Percentiles rank a stretch among this genome's conserved stretches.
Evolutionary conservation across 139 green algal species (phyloP).

Genomic region (Coccomyxa sp.): DNA sequence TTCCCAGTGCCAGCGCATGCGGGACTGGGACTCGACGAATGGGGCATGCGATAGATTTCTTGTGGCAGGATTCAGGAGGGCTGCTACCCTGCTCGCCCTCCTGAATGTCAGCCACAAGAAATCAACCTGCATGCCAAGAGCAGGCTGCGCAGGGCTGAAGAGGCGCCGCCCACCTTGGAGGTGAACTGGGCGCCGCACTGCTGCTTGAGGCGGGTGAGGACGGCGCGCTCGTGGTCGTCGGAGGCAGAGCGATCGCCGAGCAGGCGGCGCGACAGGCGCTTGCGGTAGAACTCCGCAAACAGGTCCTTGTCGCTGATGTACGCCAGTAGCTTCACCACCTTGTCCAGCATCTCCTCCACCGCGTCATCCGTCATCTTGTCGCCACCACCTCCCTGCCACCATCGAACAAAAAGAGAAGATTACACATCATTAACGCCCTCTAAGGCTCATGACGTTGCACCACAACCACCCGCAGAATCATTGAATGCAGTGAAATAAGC

Average conservation of each 20-base stretch:
- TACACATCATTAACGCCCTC: no score
- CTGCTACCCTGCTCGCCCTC: no score
- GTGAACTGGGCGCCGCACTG: slow-evolving; percentile 97
- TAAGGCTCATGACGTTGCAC: no score
- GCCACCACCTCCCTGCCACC: slow-evolving; percentile 46
- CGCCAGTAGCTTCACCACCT: slow-evolving; percentile 95
- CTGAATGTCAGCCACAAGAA: background rate
- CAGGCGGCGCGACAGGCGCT: slow-evolving; percentile 84
- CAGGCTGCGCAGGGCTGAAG: background rate
- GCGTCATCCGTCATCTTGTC: slow-evolving; percentile 95
- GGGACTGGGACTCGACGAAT: no score
- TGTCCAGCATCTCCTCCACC: slow-evolving; percentile 93
- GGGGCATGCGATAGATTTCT: no score
- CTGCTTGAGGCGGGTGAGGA: slow-evolving; percentile 96
- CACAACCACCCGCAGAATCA: no score
- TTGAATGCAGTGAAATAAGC: no score
- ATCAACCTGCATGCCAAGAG: background rate
- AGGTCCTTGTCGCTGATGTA: slow-evolving; percentile 96
- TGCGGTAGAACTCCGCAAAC: slow-evolving; percentile 96
- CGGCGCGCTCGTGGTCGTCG: slow-evolving; percentile 93
- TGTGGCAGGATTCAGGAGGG: no score
- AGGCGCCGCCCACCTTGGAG: slow-evolving; percentile 54
- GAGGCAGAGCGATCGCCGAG: slow-evolving; percentile 75
- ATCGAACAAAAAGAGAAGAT: no score
- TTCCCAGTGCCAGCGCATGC: no score